phyloP scores from a whole-genome alignment of 345 rosid genomes.

The Turnera subulata region DNA sequence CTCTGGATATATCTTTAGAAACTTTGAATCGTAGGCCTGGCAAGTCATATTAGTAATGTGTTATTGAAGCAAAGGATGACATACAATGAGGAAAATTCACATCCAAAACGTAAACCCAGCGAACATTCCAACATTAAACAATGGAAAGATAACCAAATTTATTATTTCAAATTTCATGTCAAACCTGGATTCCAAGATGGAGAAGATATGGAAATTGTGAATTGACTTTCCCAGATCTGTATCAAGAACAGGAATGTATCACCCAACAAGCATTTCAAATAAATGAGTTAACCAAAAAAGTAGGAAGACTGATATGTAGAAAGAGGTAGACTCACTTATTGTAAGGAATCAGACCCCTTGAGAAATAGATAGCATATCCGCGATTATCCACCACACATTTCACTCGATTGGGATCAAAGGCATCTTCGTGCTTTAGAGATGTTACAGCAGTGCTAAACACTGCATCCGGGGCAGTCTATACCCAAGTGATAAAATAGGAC shows the following conservation, averaged over 20 bases:
- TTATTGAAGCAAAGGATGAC: background rate
- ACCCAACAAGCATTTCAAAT: conserved; percentile 5
- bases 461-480: conserved; percentile 86
- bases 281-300: background rate
- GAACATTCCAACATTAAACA: too few species aligned
- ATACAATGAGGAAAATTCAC: too few species aligned
- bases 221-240: conserved; percentile 77
- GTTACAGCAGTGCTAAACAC: conserved; percentile 98
- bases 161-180: background rate
- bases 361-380: conserved; percentile 89
- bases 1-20: conserved; percentile 73
- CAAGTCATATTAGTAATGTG: conserved; percentile 1
- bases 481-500: background rate
- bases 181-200: conserved; percentile 97
- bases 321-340: conserved; percentile 81
- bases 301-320: background rate
- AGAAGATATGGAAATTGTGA: conserved; percentile 80
- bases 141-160: too few species aligned
- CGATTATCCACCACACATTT: conserved; percentile 78
- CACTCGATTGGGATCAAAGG: conserved; percentile 85
- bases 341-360: conserved; percentile 84
- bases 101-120: too few species aligned
- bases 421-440: conserved; percentile 82
- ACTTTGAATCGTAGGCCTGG: conserved; percentile 89
- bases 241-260: conserved; percentile 15